Conservation (phyloP, 495 filamentous ascomycete species). For the Penicillium canescens region DNA sequence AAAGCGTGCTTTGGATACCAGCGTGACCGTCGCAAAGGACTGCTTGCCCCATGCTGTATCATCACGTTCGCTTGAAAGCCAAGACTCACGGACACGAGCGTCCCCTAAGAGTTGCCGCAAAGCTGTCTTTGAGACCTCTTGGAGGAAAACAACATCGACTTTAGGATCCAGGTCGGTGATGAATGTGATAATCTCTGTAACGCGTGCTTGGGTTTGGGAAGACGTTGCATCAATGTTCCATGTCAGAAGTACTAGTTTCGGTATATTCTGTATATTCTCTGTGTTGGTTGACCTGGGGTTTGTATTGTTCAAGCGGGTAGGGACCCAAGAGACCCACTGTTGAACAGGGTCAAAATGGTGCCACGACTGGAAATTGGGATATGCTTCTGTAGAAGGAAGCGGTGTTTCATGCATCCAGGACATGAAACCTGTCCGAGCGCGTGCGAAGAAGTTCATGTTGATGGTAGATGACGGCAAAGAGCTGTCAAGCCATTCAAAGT, state of each 20-base stretch:
- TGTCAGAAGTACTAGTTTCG: constrained; percentile 13
- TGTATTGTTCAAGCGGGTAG: not conserved
- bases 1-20: constrained; percentile 17
- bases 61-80: constrained; percentile 19
- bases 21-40: constrained; percentile 16
- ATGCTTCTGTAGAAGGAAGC: not conserved
- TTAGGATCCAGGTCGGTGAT: not conserved
- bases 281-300: not conserved
- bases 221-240: constrained; percentile 21
- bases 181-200: constrained; percentile 14
- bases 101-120: constrained; percentile 13
- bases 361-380: constrained; percentile 12
- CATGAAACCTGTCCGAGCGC: not conserved
- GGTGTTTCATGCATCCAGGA: not conserved
- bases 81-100: constrained; percentile 11
- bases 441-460: constrained; percentile 1
- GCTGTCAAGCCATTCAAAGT: no score
- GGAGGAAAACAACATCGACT: constrained; percentile 19
- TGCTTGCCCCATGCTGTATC: constrained; percentile 2
- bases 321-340: constrained; percentile 1
- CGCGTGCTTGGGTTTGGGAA: not conserved
- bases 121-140: constrained; percentile 21
- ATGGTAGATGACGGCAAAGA: not conserved
- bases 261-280: not conserved
- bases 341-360: constrained; percentile 7